Base-by-base conservation (phyloP, 2,329 filamentous ascomycete species). In the Cercospora beticola region DNA sequence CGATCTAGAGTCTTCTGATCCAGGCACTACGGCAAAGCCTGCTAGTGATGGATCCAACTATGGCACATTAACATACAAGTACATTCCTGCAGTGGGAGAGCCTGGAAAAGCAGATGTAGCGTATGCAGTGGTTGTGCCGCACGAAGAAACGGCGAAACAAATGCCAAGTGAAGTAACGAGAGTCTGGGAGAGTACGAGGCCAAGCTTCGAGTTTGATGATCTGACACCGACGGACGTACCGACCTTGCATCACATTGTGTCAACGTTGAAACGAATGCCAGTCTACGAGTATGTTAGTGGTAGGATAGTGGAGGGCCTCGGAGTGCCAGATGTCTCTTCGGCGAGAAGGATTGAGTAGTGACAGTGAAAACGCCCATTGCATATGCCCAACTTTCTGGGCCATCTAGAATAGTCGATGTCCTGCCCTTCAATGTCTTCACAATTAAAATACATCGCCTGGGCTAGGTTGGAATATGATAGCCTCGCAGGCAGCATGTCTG, bases 61-160 rank as follows among this genome's bases (percentile, higher is more conserved):
- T 30, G 72, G 71, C 16, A 69, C 71, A 14, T 28, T 74, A 7
- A 64, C 68, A 0, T 69, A 74, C 59, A 67, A 71, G 28, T 89
- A 88, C 70, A 82, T 89, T 0, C 87, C 88, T 0, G 78, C 81
- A 5, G 84, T 86, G 1, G 85, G 85, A 1, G 56, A 36, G n/a
- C 56, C n/a, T 9, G 56, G 56, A 14, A 59, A 59, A 14, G 28
- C 56, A 14, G 56, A 59, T 36, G 56, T 10, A 23, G 56, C 28
- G 18, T 59, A 59, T 59, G 56, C 56, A 18, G 56, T 59, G 16
- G 28, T 59, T 36, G 56, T 59, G 56, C 56, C 56, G 16, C 56
- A 36, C 10, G 28, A 10, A 21, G 56, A 36, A 36, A 23, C 1
- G 18, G 56, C 56, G 30, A 59, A 59, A 23, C n/a, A 18, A 21